phyloP scores from a whole-genome alignment of 2,329 filamentous ascomycete genomes.

The Rachicladosporium sp. region DNA sequence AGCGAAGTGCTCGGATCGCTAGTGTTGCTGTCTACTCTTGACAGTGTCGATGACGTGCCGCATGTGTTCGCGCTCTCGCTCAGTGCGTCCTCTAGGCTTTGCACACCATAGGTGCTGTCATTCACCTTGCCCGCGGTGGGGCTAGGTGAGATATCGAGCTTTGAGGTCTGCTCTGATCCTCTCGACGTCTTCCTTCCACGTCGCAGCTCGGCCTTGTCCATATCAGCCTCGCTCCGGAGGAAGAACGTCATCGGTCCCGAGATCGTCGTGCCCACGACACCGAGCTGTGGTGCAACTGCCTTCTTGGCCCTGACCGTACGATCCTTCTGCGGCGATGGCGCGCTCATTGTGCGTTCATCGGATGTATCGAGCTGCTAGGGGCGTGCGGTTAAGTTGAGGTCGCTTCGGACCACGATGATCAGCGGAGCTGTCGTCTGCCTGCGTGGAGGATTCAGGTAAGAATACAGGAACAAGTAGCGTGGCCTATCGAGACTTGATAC shows the following conservation, averaged over 20 bases:
- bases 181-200: slow-evolving; percentile 15
- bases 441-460: too few species aligned
- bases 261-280: slow-evolving; percentile 17
- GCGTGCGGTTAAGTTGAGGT: not conserved
- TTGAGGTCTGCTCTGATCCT: slow-evolving; percentile 9
- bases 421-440: too few species aligned
- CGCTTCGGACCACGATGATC: too few species aligned
- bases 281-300: slow-evolving; percentile 4
- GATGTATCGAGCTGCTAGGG: not conserved
- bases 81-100: slow-evolving; percentile 44
- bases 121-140: slow-evolving; percentile 6
- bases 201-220: slow-evolving; percentile 22
- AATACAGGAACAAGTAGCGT: too few species aligned
- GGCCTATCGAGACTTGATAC: too few species aligned
- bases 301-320: slow-evolving; percentile 14
- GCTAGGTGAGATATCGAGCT: slow-evolving; percentile 1
- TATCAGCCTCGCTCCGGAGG: slow-evolving; percentile 41
- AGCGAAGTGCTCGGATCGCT: slow-evolving; percentile 10
- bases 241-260: slow-evolving; percentile 46
- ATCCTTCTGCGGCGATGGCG: slow-evolving; percentile 1
- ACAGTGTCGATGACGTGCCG: slow-evolving; percentile 10
- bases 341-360: slow-evolving; percentile 4
- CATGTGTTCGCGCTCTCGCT: slow-evolving; percentile 27
- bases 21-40: slow-evolving; percentile 15
- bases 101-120: slow-evolving; percentile 44